Percentiles rank a stretch among this genome's conserved stretches.
Conservation (phyloP, 1,139 yeast genomes). For the Candida dubliniensis region DNA sequence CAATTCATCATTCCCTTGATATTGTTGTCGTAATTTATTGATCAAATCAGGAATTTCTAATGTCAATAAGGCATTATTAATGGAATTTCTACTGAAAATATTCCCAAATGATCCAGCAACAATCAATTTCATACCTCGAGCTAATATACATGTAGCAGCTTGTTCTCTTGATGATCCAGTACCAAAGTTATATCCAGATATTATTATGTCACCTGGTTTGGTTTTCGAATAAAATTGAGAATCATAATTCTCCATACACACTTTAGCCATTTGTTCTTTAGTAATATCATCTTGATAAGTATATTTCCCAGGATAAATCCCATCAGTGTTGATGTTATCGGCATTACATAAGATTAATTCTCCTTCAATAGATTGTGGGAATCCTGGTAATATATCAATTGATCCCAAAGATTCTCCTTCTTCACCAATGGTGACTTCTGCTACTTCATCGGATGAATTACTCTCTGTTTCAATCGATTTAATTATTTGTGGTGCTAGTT, state of each 20-base stretch:
- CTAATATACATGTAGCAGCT: slow-evolving; percentile 95
- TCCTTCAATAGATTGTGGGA: slow-evolving; percentile 87
- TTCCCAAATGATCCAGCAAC: slow-evolving; percentile 98
- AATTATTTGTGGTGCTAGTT: slow-evolving; percentile 46
- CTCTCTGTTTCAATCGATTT: slow-evolving; percentile 33
- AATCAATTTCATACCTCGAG: slow-evolving; percentile 87
- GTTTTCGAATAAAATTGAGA: slow-evolving; percentile 80
- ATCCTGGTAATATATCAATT: slow-evolving; percentile 79
- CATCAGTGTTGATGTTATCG: slow-evolving; percentile 97
- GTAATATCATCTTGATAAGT: slow-evolving; percentile 97
- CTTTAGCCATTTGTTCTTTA: slow-evolving; percentile 94
- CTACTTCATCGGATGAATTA: slow-evolving; percentile 19
- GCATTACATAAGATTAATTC: slow-evolving; percentile 95
- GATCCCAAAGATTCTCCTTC: slow-evolving; percentile 35
- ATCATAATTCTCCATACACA: slow-evolving; percentile 98
- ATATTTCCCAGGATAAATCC: slow-evolving; percentile 97
- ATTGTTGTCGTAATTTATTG: slow-evolving; percentile 69
- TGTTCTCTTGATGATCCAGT: slow-evolving; percentile 99
- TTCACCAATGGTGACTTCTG: slow-evolving; percentile 30
- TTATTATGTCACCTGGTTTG: slow-evolving; percentile 81
- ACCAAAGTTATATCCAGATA: slow-evolving; percentile 94
- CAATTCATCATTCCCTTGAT: slow-evolving; percentile 57
- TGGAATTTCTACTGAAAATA: slow-evolving; percentile 91
- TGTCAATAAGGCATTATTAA: slow-evolving; percentile 91
- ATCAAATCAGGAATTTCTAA: slow-evolving; percentile 89